phyloP scores from a whole-genome alignment of 805 yeast genomes.

The Ogataea ganodermae region DNA sequence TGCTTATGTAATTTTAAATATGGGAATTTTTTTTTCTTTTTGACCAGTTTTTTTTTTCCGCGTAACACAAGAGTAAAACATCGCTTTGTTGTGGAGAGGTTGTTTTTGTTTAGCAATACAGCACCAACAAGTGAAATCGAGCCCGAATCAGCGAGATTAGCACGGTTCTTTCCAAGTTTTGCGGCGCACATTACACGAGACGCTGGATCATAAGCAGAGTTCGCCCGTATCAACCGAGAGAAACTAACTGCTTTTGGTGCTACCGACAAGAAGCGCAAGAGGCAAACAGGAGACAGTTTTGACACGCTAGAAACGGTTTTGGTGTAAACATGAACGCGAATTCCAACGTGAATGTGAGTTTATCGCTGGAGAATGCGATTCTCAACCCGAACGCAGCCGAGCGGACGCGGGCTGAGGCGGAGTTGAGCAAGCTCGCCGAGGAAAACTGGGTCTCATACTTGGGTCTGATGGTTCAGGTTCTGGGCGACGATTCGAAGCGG shows the following conservation, averaged over 20 bases:
- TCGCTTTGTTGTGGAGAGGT: background rate
- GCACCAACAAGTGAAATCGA: background rate
- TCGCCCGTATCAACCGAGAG: background rate
- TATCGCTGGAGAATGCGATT: slow-evolving; percentile 77
- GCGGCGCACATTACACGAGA: background rate
- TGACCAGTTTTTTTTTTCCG: slow-evolving; percentile 5
- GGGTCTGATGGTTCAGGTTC: slow-evolving; percentile 65
- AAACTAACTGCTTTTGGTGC: background rate
- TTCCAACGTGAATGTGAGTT: slow-evolving; percentile 58
- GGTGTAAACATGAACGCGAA: background rate
- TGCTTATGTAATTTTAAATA: background rate
- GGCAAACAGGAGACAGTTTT: background rate
- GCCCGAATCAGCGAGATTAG: background rate
- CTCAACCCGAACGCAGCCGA: slow-evolving; percentile 63
- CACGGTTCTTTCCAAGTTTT: background rate
- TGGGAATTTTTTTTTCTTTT: background rate
- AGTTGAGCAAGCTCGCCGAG: slow-evolving; percentile 67
- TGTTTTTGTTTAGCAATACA: background rate
- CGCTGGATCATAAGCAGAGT: background rate
- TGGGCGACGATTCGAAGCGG: slow-evolving; percentile 63
- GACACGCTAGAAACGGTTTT: background rate
- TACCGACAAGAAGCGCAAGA: background rate
- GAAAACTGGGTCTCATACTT: slow-evolving; percentile 78
- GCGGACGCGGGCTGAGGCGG: slow-evolving; percentile 77
- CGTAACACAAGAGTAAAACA: slow-evolving; percentile 4